Percentiles rank a stretch among this genome's conserved stretches.
phyloP scores from a whole-genome alignment of 2,329 filamentous ascomycete genomes.

The Fusarium pilosicola region DNA sequence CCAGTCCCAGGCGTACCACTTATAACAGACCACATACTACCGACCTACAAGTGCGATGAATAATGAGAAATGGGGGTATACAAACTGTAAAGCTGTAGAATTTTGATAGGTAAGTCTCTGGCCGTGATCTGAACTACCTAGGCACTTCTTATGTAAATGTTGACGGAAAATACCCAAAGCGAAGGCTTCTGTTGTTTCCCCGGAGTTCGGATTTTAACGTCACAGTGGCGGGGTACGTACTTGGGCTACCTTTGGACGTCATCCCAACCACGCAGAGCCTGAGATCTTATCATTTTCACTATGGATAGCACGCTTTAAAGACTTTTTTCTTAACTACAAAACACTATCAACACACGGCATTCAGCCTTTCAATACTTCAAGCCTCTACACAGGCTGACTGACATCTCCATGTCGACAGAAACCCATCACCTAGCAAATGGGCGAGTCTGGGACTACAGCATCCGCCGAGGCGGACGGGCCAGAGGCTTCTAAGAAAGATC shows the following conservation, averaged over 20 bases:
- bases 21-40: background rate
- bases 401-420: conserved; percentile 42
- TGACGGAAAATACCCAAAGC: background rate
- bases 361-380: background rate
- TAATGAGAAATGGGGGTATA: background rate
- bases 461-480: conserved; percentile 45
- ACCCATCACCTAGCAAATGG: conserved; percentile 41
- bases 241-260: conserved; percentile 10
- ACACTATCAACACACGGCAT: conserved; percentile 7
- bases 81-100: background rate
- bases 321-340: conserved; percentile 9
- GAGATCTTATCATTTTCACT: conserved; percentile 26
- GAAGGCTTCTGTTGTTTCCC: background rate
- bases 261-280: conserved; percentile 14
- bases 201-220: background rate
- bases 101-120: background rate
- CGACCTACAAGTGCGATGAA: background rate
- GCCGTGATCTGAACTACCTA: background rate
- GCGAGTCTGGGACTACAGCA: conserved; percentile 46
- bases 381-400: conserved; percentile 23
- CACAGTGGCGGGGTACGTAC: conserved; percentile 29
- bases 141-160: background rate
- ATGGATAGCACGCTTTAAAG: conserved; percentile 5
- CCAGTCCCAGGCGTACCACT: background rate
- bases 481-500: conserved; percentile 42